These are phyloP conservation scores for Sextonia rubra DNA, from an alignment of 164 flowering plant species.

Conservation along the genomic window DNA sequence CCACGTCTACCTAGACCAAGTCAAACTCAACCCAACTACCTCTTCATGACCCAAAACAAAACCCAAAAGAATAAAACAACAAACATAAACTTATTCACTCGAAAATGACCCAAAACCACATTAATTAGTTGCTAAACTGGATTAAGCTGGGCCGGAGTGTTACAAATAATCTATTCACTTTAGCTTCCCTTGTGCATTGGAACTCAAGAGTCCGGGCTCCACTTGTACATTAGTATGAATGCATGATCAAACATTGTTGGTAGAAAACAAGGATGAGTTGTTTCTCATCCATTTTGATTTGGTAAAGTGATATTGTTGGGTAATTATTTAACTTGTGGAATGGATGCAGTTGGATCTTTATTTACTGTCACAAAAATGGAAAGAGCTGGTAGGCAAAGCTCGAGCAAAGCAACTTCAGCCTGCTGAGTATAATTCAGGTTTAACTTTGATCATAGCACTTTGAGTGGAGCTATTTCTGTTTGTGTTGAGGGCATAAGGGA, in stretches of 20 bases:
- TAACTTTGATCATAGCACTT: neutral
- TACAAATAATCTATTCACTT: no score
- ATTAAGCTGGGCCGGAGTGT: no score
- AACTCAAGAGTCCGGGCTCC: no score
- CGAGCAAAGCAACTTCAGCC: conserved; percentile 88
- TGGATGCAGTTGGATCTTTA: conserved; percentile 71
- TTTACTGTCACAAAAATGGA: conserved; percentile 81
- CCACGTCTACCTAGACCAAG: no score
- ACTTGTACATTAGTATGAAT: neutral
- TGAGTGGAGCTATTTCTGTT: neutral
- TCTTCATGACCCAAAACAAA: no score
- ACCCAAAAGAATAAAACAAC: no score
- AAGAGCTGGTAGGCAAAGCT: conserved; percentile 79
- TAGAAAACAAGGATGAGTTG: neutral
- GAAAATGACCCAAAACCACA: no score
- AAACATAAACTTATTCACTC: no score
- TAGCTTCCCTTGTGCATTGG: no score
- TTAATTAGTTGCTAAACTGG: no score
- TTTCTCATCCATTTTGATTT: neutral
- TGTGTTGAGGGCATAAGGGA: neutral
- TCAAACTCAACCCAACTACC: no score
- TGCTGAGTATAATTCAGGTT: conserved; percentile 87
- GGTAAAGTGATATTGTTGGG: neutral
- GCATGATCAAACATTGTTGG: neutral
- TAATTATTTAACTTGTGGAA: conserved; percentile 1